These are phyloP conservation scores for Naegleria lovaniensis DNA, from an alignment of 208 protist species.

Conservation along the genomic window DNA sequence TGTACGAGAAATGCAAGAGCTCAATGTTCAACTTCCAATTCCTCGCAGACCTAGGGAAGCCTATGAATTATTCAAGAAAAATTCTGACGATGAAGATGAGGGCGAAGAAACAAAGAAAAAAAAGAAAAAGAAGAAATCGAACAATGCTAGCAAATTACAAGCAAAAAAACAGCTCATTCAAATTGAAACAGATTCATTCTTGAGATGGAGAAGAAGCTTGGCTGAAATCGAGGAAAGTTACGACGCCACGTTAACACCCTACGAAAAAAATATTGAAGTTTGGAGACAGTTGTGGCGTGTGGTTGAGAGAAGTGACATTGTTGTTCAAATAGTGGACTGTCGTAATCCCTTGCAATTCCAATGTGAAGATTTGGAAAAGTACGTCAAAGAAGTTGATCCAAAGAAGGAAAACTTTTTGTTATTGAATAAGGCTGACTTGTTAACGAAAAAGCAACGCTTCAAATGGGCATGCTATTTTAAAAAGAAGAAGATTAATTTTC, in stretches of 20 bases:
- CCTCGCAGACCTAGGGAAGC: neutral
- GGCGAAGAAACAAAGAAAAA: neutral
- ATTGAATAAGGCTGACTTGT: constrained; percentile 97
- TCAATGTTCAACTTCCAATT: neutral
- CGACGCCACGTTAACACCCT: constrained; percentile 87
- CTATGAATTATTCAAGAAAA: neutral
- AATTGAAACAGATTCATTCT: constrained; percentile 68
- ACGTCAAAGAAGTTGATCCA: constrained; percentile 54
- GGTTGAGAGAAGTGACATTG: constrained; percentile 84
- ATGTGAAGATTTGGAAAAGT: constrained; percentile 63
- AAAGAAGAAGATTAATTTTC: constrained; percentile 60
- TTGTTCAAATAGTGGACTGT: constrained; percentile 87
- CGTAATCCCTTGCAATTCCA: constrained; percentile 95
- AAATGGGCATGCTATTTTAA: constrained; percentile 87
- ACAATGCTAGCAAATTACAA: neutral
- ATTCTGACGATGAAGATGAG: neutral
- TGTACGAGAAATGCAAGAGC: neutral
- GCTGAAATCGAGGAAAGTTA: constrained; percentile 82
- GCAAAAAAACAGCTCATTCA: constrained; percentile 56
- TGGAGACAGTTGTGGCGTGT: constrained; percentile 99
- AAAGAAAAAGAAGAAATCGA: neutral
- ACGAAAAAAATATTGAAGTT: constrained; percentile 97
- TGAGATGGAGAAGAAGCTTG: constrained; percentile 75
- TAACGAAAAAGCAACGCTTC: constrained; percentile 79
- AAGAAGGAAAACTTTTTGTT: constrained; percentile 79